Base-by-base conservation (phyloP, 1,284 basidiomycete genomes). In the Leccinum huronense region DNA sequence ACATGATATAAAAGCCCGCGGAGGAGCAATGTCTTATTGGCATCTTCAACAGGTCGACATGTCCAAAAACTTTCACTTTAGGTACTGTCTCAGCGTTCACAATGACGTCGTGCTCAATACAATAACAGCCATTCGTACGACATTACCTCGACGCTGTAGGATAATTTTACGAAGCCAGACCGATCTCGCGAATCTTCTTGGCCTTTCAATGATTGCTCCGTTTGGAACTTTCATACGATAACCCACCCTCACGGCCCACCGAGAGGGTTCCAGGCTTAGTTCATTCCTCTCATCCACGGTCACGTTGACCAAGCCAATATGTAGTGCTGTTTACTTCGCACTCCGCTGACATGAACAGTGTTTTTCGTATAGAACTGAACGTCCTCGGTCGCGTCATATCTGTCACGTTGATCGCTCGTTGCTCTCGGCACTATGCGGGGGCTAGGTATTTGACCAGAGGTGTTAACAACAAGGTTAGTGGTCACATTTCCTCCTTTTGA, bases 31-130 rank as follows among this genome's bases (percentile, higher is more conserved):
- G 91, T 65, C 83, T 95, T 45, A 87, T 97, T 77, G 91, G 89
- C 66, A 87, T 93, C n/a, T 99, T 99, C 81, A 95, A 95, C 94
- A 97, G 76, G 96, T 99, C 3, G 97, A 99, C 72, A 86, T 99
- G 81, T 91, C 92, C 58, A 98, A 98, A 80, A 98, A 99, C 79
- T 99, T 99, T 76, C 99, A 99, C 80, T 99, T 99, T 77, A 96
- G 94, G 93, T 96, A 70, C 59, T 75, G 13, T 59, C 23, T 60
- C 42, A 33, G n/a, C 27, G 11, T 13, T 3, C 65, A 48, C 57
- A 7, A 19, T 7, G 31, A 31, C 13, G 5, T 31, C 23, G 31
- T 36, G 19, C 68, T 66, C 51, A 71, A 16, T 42, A 6, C 58
- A 54, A 40, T 45, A 58, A 40, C 69, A 96, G 95, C 68, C 95